Conservation (phyloP, 441 rosid genomes). For the Lepidium campestre region DNA sequence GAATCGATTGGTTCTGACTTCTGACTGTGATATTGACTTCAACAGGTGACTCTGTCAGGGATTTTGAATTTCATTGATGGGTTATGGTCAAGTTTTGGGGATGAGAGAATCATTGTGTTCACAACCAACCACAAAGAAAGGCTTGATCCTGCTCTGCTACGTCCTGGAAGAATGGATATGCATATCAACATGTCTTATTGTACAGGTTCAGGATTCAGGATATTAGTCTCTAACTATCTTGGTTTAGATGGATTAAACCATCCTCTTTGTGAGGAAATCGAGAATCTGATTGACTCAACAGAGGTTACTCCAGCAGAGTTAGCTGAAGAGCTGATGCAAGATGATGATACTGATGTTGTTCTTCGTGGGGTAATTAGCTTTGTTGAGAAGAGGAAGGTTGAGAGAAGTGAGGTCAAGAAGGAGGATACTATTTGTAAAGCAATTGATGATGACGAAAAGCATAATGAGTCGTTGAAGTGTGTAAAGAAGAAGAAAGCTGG, state of each 20-base stretch:
- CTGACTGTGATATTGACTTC: not conserved
- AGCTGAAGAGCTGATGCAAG: conserved; percentile 51
- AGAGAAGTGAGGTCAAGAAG: conserved; percentile 8
- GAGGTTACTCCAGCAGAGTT: conserved; percentile 58
- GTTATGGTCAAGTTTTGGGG: conserved; percentile 64
- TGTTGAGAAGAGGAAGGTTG: conserved; percentile 35
- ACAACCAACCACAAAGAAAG: conserved; percentile 60
- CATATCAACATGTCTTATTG: conserved; percentile 61
- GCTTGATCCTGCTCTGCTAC: conserved; percentile 58
- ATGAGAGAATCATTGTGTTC: conserved; percentile 58
- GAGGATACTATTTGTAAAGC: not conserved
- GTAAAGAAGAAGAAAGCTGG: conserved; percentile 1
- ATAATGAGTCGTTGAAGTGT: not conserved
- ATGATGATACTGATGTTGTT: conserved; percentile 36
- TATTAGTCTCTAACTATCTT: conserved; percentile 46
- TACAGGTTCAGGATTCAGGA: conserved; percentile 39
- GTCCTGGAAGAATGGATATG: conserved; percentile 77
- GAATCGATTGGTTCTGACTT: not conserved
- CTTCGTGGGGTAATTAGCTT: conserved; percentile 39
- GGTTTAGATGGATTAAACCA: conserved; percentile 30
- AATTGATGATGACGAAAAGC: conserved; percentile 22
- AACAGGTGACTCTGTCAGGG: conserved; percentile 45
- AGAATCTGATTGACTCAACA: conserved; percentile 18
- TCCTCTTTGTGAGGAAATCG: conserved; percentile 33
- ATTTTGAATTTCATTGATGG: conserved; percentile 60